Evolutionary conservation across 805 yeast genomes (phyloP), one percentile per base, ranked within the genome.

Genomic region (Ogataea nonfermentans): DNA sequence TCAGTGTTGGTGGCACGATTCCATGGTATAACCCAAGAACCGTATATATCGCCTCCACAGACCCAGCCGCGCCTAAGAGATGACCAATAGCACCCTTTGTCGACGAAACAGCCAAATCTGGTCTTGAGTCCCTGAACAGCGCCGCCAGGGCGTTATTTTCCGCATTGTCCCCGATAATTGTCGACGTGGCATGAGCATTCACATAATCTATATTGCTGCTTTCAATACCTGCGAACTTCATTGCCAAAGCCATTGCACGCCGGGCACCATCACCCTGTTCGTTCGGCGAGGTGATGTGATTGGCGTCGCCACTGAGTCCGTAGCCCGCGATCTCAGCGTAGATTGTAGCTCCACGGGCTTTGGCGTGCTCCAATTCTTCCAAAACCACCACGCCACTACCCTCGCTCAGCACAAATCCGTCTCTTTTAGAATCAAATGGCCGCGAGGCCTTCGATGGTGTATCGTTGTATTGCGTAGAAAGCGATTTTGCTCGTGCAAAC

Each of bases 151-250:
- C 98, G 29, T 59, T 57, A 53, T 84, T 79, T 56, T 93, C 99
- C 0, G 96, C 93, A 13, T 78, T 65, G 56, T 93, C 99, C 4
- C 99, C 99, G 3, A 90, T 64, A 6, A 69, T 66, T 0, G 99
- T 93, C 0, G 96, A 86, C 0, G 99, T 93, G 0, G 99, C 99
- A 62, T 93, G 99, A 2, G 99, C 97, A 62, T 95, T 93, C 33
- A 93, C 71, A 55, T 89, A 93, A 32, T 75, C 88, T 13, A 91
- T 69, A 2, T 75, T 68, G 3, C 54, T 31, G 0, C 79, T 71
- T 1, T 58, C 56, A 2, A 81, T 42, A 0, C 68, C 68, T 1
- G 81, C 80, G 12, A 68, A 64, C 17, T 65, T 57, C 17, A 90
- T 47, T 0, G 98, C 95, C 73, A 76, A 74, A 33, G 70, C 63